Evolutionary conservation across 2,329 filamentous ascomycete genomes (phyloP), one percentile per base, ranked within the genome.

Genomic region (Diaporthe velutina): DNA sequence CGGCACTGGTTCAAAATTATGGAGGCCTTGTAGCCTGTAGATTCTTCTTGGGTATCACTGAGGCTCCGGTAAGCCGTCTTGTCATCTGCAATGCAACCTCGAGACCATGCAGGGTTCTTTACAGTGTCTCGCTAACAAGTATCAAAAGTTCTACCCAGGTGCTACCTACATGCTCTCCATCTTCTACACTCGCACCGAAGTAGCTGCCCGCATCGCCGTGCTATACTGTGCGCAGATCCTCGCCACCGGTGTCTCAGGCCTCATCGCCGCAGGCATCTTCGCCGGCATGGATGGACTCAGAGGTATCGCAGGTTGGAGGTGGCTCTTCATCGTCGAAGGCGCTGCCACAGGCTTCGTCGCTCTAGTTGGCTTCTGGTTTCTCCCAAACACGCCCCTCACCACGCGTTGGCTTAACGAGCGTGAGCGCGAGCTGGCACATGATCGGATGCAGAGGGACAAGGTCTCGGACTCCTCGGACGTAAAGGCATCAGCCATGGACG

Each of bases 111-210:
- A 22, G 12, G 22, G 4, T 5, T 5, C 17, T 1, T n/a, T n/a
- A n/a, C n/a, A n/a, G n/a, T n/a, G n/a, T n/a, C n/a, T 50, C 6
- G 3, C 28, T 50, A 50, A 66, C 28, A 19, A 0, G 10, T 12
- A 13, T 1, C 28, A 19, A 13, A 13, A 66, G 61, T 70, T 84
- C 50, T 84, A 82, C 70, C 81, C 80, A 0, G 81, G 83, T 30
- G 82, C 79, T 3, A 72, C 91, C 22, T 92, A 90, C 82, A 90
- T 89, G 74, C 84, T 93, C 12, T 84, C 83, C 7, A 84, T 83
- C 67, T 93, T 91, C 90, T 94, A 94, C 78, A 93, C 91, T 0
- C 86, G 91, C 28, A 90, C 90, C 77, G 93, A 93, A 79, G 83
- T 93, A 0, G 90, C 88, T 3, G 85, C 92, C n/a, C 86, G 91